Evolutionary conservation across 345 rosid genomes (phyloP), one percentile per base, ranked within the genome.

Genomic region (Ceriops zippeliana): DNA sequence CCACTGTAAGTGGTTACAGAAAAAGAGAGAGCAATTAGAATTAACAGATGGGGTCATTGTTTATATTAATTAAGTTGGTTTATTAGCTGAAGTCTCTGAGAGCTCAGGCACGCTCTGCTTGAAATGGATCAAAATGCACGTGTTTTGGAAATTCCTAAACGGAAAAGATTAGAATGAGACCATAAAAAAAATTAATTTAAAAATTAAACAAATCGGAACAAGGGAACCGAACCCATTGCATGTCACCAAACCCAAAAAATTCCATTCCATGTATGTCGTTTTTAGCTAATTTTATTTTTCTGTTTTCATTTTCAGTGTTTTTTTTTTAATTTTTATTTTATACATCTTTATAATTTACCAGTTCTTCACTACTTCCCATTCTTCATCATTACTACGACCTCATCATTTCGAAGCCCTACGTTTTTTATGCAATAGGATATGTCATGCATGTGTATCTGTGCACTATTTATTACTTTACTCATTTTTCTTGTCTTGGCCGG

Each of bases 221-320:
- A 6, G 21, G 67, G 52, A 56, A 58, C 61, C 46, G 61, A n/a
- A 46, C 49, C 51, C 21, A 73, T 75, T 83, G 83, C 83, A 77
- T 77, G 80, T 72, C 80, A 52, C 78, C 63, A 65, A 42, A 54
- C 70, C 76, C 82, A 65, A 83, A 67, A 80, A 75, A 83, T 80
- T 83, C 81, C 74, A 11, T 42, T 42, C 49, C 49, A 42, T 42
- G 0, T 42, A 42, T 42, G 49, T 42, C 49, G 5, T 42, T 2
- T 38, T 38, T 10, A 1, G 15, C 37, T 56, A 1, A 1, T 34
- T 26, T 38, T 3, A 13, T 37, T 56, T 5, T 46, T 63, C 10
- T 26, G 54, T 34, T 32, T 37, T 60, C 28, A 54, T 38, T 38
- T 38, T 38, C 46, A 3, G 1, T 38, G 5, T 9, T 56, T 10